Base-by-base conservation (phyloP, 352 stramenopile species). In the Phytophthora megakarya region DNA sequence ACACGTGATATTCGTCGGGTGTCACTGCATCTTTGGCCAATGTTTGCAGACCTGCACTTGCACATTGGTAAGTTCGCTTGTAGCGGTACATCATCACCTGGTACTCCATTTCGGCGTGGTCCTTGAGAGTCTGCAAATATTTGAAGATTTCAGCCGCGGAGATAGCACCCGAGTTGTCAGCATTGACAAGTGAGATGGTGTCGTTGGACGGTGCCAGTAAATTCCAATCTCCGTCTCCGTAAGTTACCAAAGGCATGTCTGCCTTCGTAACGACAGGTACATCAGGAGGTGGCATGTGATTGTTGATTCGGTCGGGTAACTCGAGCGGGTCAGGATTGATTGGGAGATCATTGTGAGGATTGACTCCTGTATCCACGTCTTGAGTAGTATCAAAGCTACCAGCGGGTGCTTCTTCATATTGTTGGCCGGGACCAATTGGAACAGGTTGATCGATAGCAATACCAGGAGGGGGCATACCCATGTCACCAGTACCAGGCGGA, bases 41-140 rank as follows among this genome's bases (percentile, higher is more conserved):
- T 13, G 48, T 65, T 39, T 72, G 19, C 23, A 80, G 53, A 16
- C 72, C 72, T 9, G 25, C 55, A 15, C 45, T 74, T 12, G 54
- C 67, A 18, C 72, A 80, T 19, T 72, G 46, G 55, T 67, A 59
- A 0, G 72, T 80, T 51, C 72, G 67, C 13, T 67, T 63, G 64
- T 75, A 76, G 54, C 63, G 69, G 37, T 75, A 66, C 46, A 75
- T 57, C 22, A 37, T 72, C 8, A 64, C 33, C 3, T 50, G 26
- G 40, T 75, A 57, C 48, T 72, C 35, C 44, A 63, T 33, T 33
- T 71, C 64, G 4, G 72, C 67, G 2, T n/a, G 22, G 30, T 70
- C 33, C 44, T 75, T 76, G 46, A 76, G 25, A 26, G 23, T 46
- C 25, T 63, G 38, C 25, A 80, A 47, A 53, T 66, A 80, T 32